These are phyloP conservation scores for Cerrena zonata DNA, from an alignment of 1,284 basidiomycete genomes.

Conservation along the genomic window DNA sequence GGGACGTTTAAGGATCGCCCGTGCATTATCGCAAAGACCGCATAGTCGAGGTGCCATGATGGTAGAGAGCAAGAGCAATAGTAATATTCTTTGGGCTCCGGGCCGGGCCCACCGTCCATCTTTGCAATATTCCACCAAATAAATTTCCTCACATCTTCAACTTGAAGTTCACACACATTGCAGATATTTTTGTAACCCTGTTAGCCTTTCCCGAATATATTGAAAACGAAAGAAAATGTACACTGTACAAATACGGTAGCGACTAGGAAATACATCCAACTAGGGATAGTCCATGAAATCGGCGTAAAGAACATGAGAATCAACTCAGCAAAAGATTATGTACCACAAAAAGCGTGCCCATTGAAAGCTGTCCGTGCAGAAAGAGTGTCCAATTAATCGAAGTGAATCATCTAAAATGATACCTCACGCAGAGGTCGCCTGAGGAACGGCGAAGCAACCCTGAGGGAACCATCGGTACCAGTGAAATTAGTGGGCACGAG, in stretches of 20 bases:
- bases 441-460: constrained; percentile 4
- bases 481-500: constrained; percentile 24
- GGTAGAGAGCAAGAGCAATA: background rate
- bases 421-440: background rate
- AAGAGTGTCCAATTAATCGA: background rate
- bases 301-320: background rate
- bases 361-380: too few relatives aligned
- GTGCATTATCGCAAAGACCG: constrained; percentile 67
- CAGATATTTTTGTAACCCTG: background rate
- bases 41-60: constrained; percentile 68
- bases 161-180: too few relatives aligned
- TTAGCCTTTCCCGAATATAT: constrained; percentile 2
- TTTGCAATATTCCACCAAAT: too few relatives aligned
- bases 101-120: background rate
- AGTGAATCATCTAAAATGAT: background rate
- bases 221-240: background rate
- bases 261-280: background rate
- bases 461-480: constrained; percentile 3
- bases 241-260: constrained; percentile 4
- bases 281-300: constrained; percentile 1
- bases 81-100: too few relatives aligned
- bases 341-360: too few relatives aligned
- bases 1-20: constrained; percentile 88
- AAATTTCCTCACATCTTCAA: too few relatives aligned
- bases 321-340: background rate